Evolutionary conservation across 176 grass and related monocot species (phyloP).

Genomic region (Phyllostachys edulis): DNA sequence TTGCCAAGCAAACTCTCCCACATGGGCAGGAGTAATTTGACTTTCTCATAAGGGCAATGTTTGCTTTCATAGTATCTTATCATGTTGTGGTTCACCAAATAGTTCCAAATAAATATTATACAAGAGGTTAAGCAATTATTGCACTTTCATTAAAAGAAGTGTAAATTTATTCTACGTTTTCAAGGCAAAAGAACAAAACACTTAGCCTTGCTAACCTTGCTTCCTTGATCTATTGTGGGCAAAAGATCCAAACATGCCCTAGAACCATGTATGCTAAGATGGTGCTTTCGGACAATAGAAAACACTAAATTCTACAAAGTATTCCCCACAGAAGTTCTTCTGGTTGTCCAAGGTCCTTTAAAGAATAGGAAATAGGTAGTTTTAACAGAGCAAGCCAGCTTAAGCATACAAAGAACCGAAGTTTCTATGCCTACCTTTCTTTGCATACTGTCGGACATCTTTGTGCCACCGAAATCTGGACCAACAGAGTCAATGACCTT

Average conservation of each 20-base stretch:
- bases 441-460: slow-evolving; percentile 95
- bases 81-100: background rate
- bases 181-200: background rate
- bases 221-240: background rate
- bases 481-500: slow-evolving; percentile 44
- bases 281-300: slow-evolving; percentile 6
- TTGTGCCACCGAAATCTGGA: slow-evolving; percentile 43
- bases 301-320: slow-evolving; percentile 3
- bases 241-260: background rate
- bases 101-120: background rate
- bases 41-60: background rate
- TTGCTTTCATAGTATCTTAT: background rate
- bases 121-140: background rate
- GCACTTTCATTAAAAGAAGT: background rate
- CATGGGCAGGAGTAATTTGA: background rate
- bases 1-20: background rate
- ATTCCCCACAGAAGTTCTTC: background rate
- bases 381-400: slow-evolving; percentile 1
- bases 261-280: background rate
- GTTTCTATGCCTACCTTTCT: slow-evolving; percentile 66
- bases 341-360: background rate
- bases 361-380: background rate
- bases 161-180: background rate
- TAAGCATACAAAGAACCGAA: slow-evolving; percentile 7
- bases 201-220: background rate